Conservation (phyloP, 108 stramenopile genomes). For the Pseudonitzschia multiseries region DNA sequence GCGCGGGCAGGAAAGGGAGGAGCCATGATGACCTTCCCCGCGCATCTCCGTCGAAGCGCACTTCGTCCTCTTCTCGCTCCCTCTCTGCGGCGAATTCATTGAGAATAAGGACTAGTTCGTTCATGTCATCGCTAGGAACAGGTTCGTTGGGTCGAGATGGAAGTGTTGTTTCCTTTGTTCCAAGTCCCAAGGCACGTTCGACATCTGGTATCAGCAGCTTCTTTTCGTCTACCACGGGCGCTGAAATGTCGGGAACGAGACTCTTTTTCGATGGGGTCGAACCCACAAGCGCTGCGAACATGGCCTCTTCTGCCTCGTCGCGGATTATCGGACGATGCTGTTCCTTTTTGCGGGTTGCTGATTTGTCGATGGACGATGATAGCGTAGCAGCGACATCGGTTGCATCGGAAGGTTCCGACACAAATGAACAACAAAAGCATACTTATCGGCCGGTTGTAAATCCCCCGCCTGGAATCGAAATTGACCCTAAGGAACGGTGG, state of each 20-base stretch:
- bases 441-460: conserved; percentile 53
- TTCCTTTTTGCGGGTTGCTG: conserved; percentile 42
- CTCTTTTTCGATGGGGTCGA: background rate
- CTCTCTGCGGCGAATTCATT: background rate
- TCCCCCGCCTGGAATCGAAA: conserved; percentile 60
- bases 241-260: conserved; percentile 1
- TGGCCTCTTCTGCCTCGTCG: background rate
- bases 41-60: background rate
- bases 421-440: conserved; percentile 21
- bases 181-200: conserved; percentile 11
- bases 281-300: conserved; percentile 9
- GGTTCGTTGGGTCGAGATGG: conserved; percentile 7
- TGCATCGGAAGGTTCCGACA: conserved; percentile 7
- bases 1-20: background rate
- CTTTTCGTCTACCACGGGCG: background rate
- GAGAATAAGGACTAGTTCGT: background rate
- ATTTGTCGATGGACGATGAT: conserved; percentile 36
- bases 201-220: background rate
- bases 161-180: conserved; percentile 14
- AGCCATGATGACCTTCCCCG: background rate
- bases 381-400: conserved; percentile 17
- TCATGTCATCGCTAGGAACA: conserved; percentile 14
- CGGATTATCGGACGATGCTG: conserved; percentile 8
- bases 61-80: too few species aligned
- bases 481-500: conserved; percentile 70